Conservation (phyloP, 257 asterid genomes). For the Prunella vulgaris region DNA sequence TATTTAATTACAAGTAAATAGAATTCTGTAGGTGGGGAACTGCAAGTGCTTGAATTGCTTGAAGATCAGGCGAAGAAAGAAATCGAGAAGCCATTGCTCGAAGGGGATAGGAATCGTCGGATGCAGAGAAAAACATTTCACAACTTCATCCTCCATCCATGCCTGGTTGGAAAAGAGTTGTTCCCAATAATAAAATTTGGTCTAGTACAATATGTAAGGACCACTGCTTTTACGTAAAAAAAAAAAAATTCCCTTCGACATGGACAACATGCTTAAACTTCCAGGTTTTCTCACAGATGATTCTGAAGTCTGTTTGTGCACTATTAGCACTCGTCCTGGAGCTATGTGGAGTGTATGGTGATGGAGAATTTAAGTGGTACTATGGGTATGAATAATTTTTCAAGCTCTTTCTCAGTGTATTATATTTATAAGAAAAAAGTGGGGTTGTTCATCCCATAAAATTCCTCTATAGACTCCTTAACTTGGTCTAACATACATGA, state of each 20-base stretch:
- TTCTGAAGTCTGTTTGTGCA: constrained; percentile 82
- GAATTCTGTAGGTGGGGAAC: constrained; percentile 67
- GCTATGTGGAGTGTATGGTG: constrained; percentile 85
- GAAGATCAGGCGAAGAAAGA: constrained; percentile 63
- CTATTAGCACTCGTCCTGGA: constrained; percentile 72
- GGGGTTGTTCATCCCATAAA: not conserved
- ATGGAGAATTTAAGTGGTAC: constrained; percentile 88
- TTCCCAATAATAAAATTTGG: constrained; percentile 76
- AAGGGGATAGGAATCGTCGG: constrained; percentile 30
- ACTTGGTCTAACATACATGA: not conserved
- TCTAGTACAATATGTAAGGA: constrained; percentile 82
- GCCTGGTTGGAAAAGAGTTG: constrained; percentile 59
- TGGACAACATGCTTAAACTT: constrained; percentile 13
- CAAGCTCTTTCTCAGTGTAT: not conserved
- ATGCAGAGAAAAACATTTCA: constrained; percentile 29
- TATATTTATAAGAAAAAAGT: not conserved
- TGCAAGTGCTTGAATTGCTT: constrained; percentile 50
- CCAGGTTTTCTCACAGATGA: constrained; percentile 58
- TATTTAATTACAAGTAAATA: constrained; percentile 7
- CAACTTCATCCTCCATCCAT: constrained; percentile 63
- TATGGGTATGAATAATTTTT: constrained; percentile 53
- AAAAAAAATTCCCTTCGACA: not conserved
- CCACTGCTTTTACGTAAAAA: not conserved
- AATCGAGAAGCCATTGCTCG: constrained; percentile 60
- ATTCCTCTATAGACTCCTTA: not conserved